Evolutionary conservation across 495 filamentous ascomycete genomes (phyloP).

Genomic region (Cenococcum geophilum): DNA sequence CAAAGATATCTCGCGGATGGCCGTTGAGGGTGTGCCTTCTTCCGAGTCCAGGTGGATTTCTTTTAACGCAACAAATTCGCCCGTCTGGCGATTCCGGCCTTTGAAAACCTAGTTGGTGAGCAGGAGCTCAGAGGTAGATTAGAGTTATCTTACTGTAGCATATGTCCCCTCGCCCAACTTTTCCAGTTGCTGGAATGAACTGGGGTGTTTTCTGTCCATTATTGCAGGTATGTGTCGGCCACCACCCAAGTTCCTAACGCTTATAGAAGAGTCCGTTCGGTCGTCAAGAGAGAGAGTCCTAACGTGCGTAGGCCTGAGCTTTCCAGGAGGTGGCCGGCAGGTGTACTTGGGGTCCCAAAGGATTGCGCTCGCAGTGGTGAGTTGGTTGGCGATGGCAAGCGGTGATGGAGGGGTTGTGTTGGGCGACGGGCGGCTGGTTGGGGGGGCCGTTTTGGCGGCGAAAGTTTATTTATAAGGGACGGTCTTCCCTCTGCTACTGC

Average conservation of each 20-base stretch:
- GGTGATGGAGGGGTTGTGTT: constrained; percentile 28
- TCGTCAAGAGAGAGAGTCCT: constrained; percentile 37
- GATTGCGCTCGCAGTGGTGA: constrained; percentile 39
- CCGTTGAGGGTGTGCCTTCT: constrained; percentile 92
- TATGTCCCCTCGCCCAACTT: constrained; percentile 98
- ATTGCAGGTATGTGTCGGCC: constrained; percentile 32
- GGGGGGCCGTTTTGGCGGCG: constrained; percentile 28
- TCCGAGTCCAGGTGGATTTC: constrained; percentile 98
- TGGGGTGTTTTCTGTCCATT: constrained; percentile 82
- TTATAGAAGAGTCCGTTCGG: constrained; percentile 41
- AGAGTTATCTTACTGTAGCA: constrained; percentile 64
- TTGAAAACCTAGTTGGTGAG: constrained; percentile 40
- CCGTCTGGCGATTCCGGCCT: constrained; percentile 42
- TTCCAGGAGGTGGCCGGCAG: constrained; percentile 34
- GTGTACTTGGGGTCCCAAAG: constrained; percentile 43
- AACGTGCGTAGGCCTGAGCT: constrained; percentile 38
- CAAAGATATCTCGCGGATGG: constrained; percentile 91
- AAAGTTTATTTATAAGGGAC: constrained; percentile 1
- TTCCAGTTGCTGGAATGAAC: constrained; percentile 97
- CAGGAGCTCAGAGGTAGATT: not conserved
- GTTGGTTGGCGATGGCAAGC: constrained; percentile 35
- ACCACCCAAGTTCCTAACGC: constrained; percentile 35
- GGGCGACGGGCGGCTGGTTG: constrained; percentile 14
- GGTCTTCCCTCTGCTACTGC: not conserved
- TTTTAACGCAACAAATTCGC: constrained; percentile 72